A percentile compares a stretch with the other conserved stretches of the same genome.
Evolutionary conservation across 176 grass and related monocot genomes (phyloP).

Genomic region (Oryza australiensis): DNA sequence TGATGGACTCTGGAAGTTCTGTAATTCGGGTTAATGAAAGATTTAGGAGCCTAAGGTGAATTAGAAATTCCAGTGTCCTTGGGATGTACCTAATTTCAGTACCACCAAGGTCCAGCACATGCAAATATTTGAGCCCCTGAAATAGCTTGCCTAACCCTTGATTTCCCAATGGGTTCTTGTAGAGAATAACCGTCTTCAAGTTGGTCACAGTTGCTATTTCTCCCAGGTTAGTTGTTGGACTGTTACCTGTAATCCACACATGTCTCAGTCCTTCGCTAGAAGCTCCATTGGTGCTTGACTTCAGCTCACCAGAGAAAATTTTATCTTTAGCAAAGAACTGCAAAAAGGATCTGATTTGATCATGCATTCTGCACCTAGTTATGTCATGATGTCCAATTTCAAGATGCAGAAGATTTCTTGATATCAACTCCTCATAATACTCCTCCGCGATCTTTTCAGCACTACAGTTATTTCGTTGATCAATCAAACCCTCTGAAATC

Average conservation of each 20-base stretch:
- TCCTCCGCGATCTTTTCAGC: slow-evolving; percentile 43
- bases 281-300: neutral
- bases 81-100: slow-evolving; percentile 51
- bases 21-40: slow-evolving; percentile 58
- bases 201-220: slow-evolving; percentile 19
- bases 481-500: slow-evolving; percentile 62
- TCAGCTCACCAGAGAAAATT: slow-evolving; percentile 17
- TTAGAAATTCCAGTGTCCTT: slow-evolving; percentile 42
- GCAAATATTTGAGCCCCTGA: slow-evolving; percentile 35
- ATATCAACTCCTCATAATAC: slow-evolving; percentile 54
- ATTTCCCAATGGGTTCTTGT: slow-evolving; percentile 35
- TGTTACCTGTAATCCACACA: slow-evolving; percentile 38
- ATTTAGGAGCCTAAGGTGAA: slow-evolving; percentile 62
- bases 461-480: slow-evolving; percentile 33
- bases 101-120: slow-evolving; percentile 49
- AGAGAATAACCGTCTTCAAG: slow-evolving; percentile 52
- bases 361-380: slow-evolving; percentile 46
- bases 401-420: slow-evolving; percentile 47
- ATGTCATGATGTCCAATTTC: slow-evolving; percentile 9
- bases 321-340: slow-evolving; percentile 46
- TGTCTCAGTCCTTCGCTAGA: slow-evolving; percentile 25
- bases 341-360: slow-evolving; percentile 43
- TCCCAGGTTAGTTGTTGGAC: neutral
- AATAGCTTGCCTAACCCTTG: slow-evolving; percentile 35
- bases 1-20: slow-evolving; percentile 57